Base-by-base conservation (phyloP, 441 rosid species). In the Erysimum cheiri region DNA sequence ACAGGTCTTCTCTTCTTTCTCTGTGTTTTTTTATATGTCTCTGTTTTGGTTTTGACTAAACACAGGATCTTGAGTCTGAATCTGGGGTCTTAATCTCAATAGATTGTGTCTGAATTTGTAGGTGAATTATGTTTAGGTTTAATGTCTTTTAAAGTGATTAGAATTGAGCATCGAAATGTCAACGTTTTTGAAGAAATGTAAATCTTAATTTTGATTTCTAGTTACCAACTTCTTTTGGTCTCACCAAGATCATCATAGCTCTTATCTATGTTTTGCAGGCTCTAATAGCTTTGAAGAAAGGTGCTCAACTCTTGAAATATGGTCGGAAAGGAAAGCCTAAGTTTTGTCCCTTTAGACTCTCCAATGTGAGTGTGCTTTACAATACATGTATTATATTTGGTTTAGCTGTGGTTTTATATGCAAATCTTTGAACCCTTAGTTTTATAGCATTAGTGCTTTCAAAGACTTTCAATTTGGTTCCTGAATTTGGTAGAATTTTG, bases 281-380 rank as follows among this genome's bases (percentile, higher is more conserved):
- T 70, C 79, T 87, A 70, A 89, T 87, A 61, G 91, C 95, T 35
- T 82, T 89, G 69, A 89, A 89, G 82, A 89, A 87, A 72, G 95
- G 95, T 58, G 86, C 92, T 49, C 84, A 83, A 36, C 83, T 89
- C 56, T 84, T 89, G 70, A 89, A 89, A 76, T 87, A 89, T 80
- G 95, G 95, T 70, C 84, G 95, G 31, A 84, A 90, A 77, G 95
- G 95, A 72, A 89, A 85, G 83, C 95, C 95, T 57, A 89, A 89
- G 75, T 87, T 89, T 77, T 89, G 90, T 57, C 95, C 95, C 11
- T 89, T 89, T 82, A 79, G 92, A 74, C 86, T 89, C 66, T 82
- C 95, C 73, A 87, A 87, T 77, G 95, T 89, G 73, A 82, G 92
- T 78, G 1, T 19, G 13, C 28, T 49, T 55, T 44, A 19, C 33